Conservation (phyloP, 108 stramenopile species). For the Aurantiochytrium sp. region DNA sequence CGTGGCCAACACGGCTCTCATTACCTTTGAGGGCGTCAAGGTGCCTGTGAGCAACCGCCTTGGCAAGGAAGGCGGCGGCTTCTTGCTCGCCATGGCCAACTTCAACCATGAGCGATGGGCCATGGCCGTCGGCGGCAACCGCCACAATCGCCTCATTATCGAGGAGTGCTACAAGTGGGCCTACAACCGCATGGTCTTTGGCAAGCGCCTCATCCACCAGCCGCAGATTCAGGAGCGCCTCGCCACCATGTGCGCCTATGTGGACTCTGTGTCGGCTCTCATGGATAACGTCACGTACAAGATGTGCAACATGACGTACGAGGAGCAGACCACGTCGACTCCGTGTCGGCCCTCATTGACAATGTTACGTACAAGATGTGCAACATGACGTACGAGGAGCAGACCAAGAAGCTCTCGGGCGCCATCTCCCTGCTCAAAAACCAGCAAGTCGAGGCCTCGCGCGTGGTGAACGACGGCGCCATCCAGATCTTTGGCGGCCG, state of each 20-base stretch:
- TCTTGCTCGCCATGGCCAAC: slow-evolving; percentile 35
- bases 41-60: slow-evolving; percentile 35
- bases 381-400: slow-evolving; percentile 16
- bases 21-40: slow-evolving; percentile 26
- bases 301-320: slow-evolving; percentile 18
- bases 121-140: slow-evolving; percentile 26
- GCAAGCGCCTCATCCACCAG: slow-evolving; percentile 19
- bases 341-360: not conserved
- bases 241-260: not conserved
- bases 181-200: slow-evolving; percentile 20
- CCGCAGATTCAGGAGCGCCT: slow-evolving; percentile 25
- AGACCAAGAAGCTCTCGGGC: slow-evolving; percentile 10
- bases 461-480: not conserved
- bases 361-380: slow-evolving; percentile 24
- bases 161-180: slow-evolving; percentile 23
- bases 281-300: slow-evolving; percentile 21
- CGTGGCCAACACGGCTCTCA: not conserved
- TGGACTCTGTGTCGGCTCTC: not conserved
- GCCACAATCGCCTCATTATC: not conserved
- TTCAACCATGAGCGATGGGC: slow-evolving; percentile 24
- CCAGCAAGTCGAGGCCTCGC: slow-evolving; percentile 4
- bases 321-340: not conserved
- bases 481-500: slow-evolving; percentile 30
- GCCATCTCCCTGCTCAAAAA: slow-evolving; percentile 9
- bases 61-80: slow-evolving; percentile 38